Evolutionary conservation across 2,329 filamentous ascomycete genomes (phyloP), one percentile per base, ranked within the genome.

Genomic region (Pseudocercospora macadamiae): DNA sequence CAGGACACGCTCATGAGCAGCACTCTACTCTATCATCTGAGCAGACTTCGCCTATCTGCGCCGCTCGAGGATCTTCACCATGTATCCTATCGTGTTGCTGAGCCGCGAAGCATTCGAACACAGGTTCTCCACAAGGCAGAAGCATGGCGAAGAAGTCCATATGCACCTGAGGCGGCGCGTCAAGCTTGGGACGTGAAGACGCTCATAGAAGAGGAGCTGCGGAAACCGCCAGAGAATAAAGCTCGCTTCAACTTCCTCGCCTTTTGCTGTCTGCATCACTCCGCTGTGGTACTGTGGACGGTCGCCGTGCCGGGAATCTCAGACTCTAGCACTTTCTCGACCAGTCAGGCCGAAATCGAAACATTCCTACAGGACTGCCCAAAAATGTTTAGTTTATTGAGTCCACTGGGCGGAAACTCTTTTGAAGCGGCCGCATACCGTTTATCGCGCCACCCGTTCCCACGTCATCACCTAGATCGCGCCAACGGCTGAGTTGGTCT

Each of bases 221-320:
- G 44, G 16, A 39, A 51, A 26, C 51, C 62, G 5, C 28, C 19
- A 14, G 25, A 37, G 16, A 53, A 62, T 14, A 23, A 52, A 39
- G 60, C 57, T 4, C 51, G 54, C 12, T 64, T 64, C 55, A 62
- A 58, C 37, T 64, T 60, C 48, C 54, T 62, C 12, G 59, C 62
- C 3, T 64, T 64, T 23, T 61, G 59, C 47, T 49, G 49, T 39
- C 42, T 64, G 10, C 62, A 64, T 44, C 62, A 64, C 21, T 57
- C 62, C 16, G 59, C 62, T n/a, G 62, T 64, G 2, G 60, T 62
- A 9, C 57, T 64, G 3, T 64, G 62, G 62, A 61, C 59, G 8
- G 52, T 61, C 4, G 53, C 59, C n/a, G 60, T 37, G 2, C 26
- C 26, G n/a, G 23, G 23, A 6, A 12, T 7, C 23, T 9, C 42